Evolutionary conservation across 2,329 filamentous ascomycete species (phyloP), one percentile per base, ranked within the genome.

Genomic region (Fusarium irregulare): DNA sequence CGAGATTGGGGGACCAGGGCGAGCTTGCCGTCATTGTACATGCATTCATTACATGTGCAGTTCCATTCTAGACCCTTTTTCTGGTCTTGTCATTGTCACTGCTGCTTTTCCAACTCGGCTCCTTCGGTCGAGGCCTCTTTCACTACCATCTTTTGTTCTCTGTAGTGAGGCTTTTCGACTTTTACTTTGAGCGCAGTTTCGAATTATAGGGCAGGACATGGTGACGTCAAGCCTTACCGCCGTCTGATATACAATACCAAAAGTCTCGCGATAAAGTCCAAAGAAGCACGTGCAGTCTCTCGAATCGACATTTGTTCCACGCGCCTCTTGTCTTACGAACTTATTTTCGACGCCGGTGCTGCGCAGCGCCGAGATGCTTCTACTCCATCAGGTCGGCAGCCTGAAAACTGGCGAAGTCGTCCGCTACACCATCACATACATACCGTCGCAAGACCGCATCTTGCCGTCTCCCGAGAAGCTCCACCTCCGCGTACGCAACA

Each of bases 351-450:
- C 50, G 50, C 60, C 42, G 55, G 46, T 56, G 60, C 51, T 45
- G 60, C 56, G 46, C 54, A 47, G 64, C 60, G 60, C 64, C 46
- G 66, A 77, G 32, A 98, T 98, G 96, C 86, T 98, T 71, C 89
- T 98, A 78, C 84, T 97, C 66, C 93, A 98, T 81, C 96, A 98
- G 82, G 87, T 91, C 70, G 96, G 96, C 77, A 93, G 88, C 82
- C 92, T 98, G 79, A 97, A 95, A 81, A 92, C 98, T 71, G 96
- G 96, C 78, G 94, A 98, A 83, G 91, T 98, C 41, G 90, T 98
- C 69, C 92, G 96, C 83, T 97, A 91, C 77, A 97, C 93, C 11
- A 84, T 98, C 72, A 98, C 94, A 51, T 99, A 99, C 81, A 96
- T 92, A 3, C 96, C 96, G 6, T 91, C 91, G 41, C 87, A 90